Evolutionary conservation across 495 filamentous ascomycete species (phyloP), one percentile per base, ranked within the genome.

Genomic region (Immersiella caudata): DNA sequence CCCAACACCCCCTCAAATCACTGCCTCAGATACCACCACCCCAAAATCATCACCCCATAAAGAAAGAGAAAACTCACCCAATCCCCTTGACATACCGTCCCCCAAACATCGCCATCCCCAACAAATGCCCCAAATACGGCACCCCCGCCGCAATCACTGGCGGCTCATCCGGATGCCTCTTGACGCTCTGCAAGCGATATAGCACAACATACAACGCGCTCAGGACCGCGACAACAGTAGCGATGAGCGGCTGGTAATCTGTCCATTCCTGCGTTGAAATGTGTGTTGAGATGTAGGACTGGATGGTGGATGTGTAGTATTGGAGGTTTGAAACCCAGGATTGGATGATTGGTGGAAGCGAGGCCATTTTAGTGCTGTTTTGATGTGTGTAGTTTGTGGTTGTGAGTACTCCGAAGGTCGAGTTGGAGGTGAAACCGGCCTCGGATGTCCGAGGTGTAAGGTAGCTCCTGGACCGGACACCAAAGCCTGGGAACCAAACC

Each of bases 71-170:
- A 6, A 24, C 24, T 33, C 59, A 76, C 79, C 79, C 78, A 7
- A 82, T 64, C 36, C 71, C 72, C 67, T 83, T 81, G 65, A 83
- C 71, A 70, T 83, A 83, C 50, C 73, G 66, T 1, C 79, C 81
- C 11, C 80, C 78, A 1, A 70, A 67, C 2, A 81, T 25, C 33
- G 74, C 71, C 79, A 81, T 83, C 50, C 77, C 76, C 14, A 83
- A 66, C 18, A 81, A 40, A 61, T 82, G 79, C 5, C 78, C 79
- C 27, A 81, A 24, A 8, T 77, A 72, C 0, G 81, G 80, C 35
- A 83, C 68, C 29, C 57, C 12, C 6, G 81, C 77, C 12, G 73
- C 66, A 49, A 83, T 62, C 40, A 81, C 64, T n/a, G 77, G 75
- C 6, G 81, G 81, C 26, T 83, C 81, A 27, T 74, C 67, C 9